phyloP scores from a whole-genome alignment of 2,329 filamentous ascomycete species.

The Fusarium sp. region DNA sequence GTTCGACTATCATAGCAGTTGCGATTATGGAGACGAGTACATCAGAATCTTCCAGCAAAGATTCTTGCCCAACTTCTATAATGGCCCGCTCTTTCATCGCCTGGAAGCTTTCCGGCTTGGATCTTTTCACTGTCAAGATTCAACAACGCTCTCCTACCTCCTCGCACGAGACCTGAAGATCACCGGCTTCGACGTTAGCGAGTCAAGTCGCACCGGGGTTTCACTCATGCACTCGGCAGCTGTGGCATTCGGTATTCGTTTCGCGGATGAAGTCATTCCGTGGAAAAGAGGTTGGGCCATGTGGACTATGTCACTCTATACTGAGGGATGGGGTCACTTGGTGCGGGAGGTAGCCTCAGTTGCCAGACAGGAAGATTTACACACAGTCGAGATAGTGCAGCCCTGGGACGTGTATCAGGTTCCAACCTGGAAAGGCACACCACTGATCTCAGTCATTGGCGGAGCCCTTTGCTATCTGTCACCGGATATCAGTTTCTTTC shows the following conservation, averaged over 20 bases:
- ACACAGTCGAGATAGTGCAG: slow-evolving; percentile 22
- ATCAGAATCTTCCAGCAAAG: slow-evolving; percentile 5
- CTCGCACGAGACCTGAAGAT: background rate
- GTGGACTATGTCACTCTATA: too few species aligned
- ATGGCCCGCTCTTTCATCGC: slow-evolving; percentile 7
- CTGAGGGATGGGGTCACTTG: too few species aligned
- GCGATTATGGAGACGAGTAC: slow-evolving; percentile 3
- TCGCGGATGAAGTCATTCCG: slow-evolving; percentile 20
- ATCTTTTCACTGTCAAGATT: background rate
- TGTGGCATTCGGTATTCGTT: slow-evolving; percentile 29
- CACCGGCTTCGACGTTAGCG: background rate
- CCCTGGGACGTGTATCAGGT: slow-evolving; percentile 38
- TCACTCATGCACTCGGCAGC: slow-evolving; percentile 42
- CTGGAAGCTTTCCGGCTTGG: slow-evolving; percentile 39
- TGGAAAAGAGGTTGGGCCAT: too few species aligned
- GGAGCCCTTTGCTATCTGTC: slow-evolving; percentile 41
- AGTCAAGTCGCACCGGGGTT: slow-evolving; percentile 20
- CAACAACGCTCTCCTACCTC: too few species aligned
- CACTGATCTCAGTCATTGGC: slow-evolving; percentile 37
- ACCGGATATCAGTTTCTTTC: background rate
- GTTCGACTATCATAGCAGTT: slow-evolving; percentile 17
- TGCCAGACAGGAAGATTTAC: slow-evolving; percentile 3
- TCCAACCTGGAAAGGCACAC: slow-evolving; percentile 36
- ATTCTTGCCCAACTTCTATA: slow-evolving; percentile 33
- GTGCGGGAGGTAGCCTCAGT: too few species aligned